Base-by-base conservation (phyloP, 257 asterid species). In the Oldenlandia corymbosa region DNA sequence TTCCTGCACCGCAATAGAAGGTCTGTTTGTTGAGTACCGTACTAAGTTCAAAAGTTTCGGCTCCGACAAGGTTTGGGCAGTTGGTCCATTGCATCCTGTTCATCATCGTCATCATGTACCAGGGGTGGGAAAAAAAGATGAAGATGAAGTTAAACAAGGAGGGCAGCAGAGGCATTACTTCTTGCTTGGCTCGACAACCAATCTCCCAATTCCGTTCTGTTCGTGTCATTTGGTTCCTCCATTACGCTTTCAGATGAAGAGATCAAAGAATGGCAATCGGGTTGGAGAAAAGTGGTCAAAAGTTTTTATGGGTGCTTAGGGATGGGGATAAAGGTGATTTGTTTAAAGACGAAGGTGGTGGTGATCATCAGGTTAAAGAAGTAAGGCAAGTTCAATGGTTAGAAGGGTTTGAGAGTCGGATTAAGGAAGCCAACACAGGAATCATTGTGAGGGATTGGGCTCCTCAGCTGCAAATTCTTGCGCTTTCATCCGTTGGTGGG, bases 251-350 rank as follows among this genome's bases (percentile, higher is more conserved):
- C 81, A 0, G 69, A 73, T 0, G 76, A 71, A 5, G 73, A 85
- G 46, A 48, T 75, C 32, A 16, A 34, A 0, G 87, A 79, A 48
- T 85, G 11, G 83, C 83, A 3, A 2, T 23, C 0, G 94, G 88
- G 9, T 57, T 85, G 60, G 83, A 85, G 0, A 39, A 18, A 3
- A 85, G 88, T 14, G 32, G 54, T 10, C 71, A 62, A 1, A 77
- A 49, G 36, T 83, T 85, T 58, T 5, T 85, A 7, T 82, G 87
- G 89, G 83, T 76, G 5, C 9, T 85, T 41, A 80, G 89, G 32
- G 77, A 85, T 12, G 92, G 88, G 0, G 88, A 82, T 9, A 76
- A 31, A 37, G 86, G 37, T 5, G 59, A 53, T 27, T 7, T 27
- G 1, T 34, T 34, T 34, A 34, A 34, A 34, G 12, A 20, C 5